Percentiles rank a stretch among this genome's conserved stretches.
Conservation (phyloP, 176 grass and related monocot genomes). For the Triticum aestivum region DNA sequence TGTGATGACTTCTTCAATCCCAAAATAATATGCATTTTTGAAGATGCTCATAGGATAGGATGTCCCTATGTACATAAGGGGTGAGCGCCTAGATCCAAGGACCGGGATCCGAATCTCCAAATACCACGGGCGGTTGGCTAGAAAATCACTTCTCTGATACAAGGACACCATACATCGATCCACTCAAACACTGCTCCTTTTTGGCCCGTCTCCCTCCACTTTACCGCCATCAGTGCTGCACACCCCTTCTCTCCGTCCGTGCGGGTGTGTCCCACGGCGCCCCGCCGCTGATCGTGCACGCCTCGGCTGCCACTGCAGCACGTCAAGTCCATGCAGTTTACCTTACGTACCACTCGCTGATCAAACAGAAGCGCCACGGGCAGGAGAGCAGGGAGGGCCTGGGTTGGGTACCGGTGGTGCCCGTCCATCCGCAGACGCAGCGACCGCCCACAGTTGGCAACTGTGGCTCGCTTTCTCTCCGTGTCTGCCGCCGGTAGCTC, state of each 20-base stretch:
- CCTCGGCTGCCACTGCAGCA: not conserved
- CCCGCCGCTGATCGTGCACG: not conserved
- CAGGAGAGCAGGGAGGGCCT: not conserved
- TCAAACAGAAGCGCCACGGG: not conserved
- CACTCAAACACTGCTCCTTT: too few relatives aligned
- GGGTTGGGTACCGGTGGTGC: not conserved
- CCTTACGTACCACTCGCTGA: not conserved
- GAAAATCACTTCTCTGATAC: too few relatives aligned
- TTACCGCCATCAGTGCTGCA: too few relatives aligned
- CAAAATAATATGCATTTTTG: too few relatives aligned
- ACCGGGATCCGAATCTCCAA: too few relatives aligned
- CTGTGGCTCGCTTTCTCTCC: not conserved
- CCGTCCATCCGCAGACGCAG: not conserved
- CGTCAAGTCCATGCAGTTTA: not conserved
- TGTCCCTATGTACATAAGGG: too few relatives aligned
- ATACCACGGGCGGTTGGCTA: too few relatives aligned
- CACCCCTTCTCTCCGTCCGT: not conserved
- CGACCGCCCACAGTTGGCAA: not conserved
- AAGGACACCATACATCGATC: too few relatives aligned
- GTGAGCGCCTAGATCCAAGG: too few relatives aligned
- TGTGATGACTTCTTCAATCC: too few relatives aligned
- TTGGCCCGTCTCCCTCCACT: too few relatives aligned
- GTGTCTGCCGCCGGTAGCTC: not conserved
- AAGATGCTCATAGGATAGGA: too few relatives aligned
- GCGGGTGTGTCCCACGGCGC: not conserved